These are phyloP conservation scores for Pseudogymnoascus sp. DNA, from an alignment of 2,329 filamentous ascomycete genomes.

Conservation along the genomic window DNA sequence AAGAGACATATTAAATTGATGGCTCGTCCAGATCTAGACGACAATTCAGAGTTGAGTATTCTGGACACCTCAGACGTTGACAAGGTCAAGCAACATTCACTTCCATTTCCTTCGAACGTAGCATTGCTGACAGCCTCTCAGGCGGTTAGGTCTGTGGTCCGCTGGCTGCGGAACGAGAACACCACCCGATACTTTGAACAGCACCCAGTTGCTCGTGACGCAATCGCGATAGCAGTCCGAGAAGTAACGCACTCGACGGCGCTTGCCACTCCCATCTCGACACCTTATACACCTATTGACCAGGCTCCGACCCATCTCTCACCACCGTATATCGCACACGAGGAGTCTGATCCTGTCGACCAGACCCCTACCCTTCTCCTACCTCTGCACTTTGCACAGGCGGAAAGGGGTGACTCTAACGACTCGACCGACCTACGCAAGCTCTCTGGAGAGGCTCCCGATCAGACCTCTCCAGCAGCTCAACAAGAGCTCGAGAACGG, in stretches of 20 bases:
- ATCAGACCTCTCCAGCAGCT: background rate
- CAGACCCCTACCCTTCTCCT: background rate
- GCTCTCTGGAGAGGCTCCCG: background rate
- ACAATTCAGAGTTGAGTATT: slow-evolving; percentile 10
- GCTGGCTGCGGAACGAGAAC: slow-evolving; percentile 15
- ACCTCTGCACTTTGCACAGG: background rate
- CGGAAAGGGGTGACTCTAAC: background rate
- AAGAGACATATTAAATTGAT: background rate
- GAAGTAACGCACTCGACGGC: slow-evolving; percentile 15
- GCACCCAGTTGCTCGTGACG: slow-evolving; percentile 13
- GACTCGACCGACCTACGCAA: background rate
- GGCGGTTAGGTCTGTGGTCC: slow-evolving; percentile 11
- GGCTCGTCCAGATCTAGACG: background rate
- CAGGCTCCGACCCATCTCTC: slow-evolving; percentile 11
- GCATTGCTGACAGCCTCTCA: slow-evolving; percentile 13
- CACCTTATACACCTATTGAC: slow-evolving; percentile 11
- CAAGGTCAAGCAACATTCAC: slow-evolving; percentile 10
- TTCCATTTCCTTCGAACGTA: slow-evolving; percentile 6
- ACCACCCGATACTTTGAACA: slow-evolving; percentile 15
- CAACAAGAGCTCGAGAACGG: background rate
- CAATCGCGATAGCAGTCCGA: slow-evolving; percentile 13
- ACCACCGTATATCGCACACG: background rate
- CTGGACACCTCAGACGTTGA: slow-evolving; percentile 12
- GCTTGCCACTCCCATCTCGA: slow-evolving; percentile 13
- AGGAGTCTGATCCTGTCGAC: background rate